A percentile compares a stretch with the other conserved stretches of the same genome.
These are phyloP conservation scores for Aspergillus bertholletiae DNA, from an alignment of 495 filamentous ascomycete genomes.

Conservation along the genomic window DNA sequence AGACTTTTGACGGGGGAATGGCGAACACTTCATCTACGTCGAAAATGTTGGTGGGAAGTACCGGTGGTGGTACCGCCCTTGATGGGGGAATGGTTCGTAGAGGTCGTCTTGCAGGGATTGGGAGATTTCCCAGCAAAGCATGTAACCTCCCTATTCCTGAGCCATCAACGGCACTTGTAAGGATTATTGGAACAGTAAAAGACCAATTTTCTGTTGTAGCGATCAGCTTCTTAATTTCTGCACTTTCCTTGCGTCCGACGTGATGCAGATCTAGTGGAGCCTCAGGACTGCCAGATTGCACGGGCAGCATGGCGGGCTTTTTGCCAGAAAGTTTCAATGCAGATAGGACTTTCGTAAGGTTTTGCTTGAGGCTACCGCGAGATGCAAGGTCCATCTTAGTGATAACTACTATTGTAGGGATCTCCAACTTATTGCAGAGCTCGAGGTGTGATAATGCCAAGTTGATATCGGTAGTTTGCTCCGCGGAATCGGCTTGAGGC, in stretches of 20 bases:
- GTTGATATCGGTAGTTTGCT: slow-evolving; percentile 56
- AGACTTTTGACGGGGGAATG: slow-evolving; percentile 52
- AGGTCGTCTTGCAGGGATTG: slow-evolving; percentile 58
- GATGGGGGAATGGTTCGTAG: slow-evolving; percentile 23
- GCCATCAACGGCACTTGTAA: slow-evolving; percentile 85
- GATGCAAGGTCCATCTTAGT: slow-evolving; percentile 90
- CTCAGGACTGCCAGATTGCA: slow-evolving; percentile 35
- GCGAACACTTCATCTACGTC: slow-evolving; percentile 84
- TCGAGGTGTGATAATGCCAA: slow-evolving; percentile 78
- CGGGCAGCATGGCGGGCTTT: slow-evolving; percentile 63
- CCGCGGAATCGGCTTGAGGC: slow-evolving; percentile 46
- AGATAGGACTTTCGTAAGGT: slow-evolving; percentile 70
- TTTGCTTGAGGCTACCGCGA: slow-evolving; percentile 60
- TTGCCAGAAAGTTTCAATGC: slow-evolving; percentile 70
- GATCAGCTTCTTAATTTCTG: slow-evolving; percentile 50
- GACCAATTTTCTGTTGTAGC: slow-evolving; percentile 40
- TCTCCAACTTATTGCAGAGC: slow-evolving; percentile 72
- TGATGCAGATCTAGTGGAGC: slow-evolving; percentile 32
- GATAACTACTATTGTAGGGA: slow-evolving; percentile 75
- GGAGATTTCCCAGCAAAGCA: slow-evolving; percentile 73
- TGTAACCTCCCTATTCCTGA: slow-evolving; percentile 78
- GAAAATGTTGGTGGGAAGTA: slow-evolving; percentile 58
- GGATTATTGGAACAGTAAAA: slow-evolving; percentile 72
- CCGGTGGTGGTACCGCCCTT: slow-evolving; percentile 20
- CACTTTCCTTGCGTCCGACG: slow-evolving; percentile 39